These are phyloP conservation scores for Plenodomus tracheiphilus DNA, from an alignment of 2,329 filamentous ascomycete genomes.

Conservation along the genomic window DNA sequence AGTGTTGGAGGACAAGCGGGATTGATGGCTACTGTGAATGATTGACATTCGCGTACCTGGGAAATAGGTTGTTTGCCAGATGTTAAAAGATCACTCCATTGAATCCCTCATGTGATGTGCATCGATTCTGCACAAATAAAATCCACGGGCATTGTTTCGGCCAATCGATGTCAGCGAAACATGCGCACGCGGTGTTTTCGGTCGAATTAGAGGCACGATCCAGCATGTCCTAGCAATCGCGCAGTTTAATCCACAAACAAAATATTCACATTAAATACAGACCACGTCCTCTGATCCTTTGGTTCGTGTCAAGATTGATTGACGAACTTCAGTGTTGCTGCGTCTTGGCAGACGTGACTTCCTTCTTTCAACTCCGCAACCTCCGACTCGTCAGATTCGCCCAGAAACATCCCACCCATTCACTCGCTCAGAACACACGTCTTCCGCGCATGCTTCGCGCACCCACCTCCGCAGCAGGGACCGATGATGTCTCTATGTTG, in stretches of 20 bases:
- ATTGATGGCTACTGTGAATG: neutral
- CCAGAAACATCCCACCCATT: conserved; percentile 12
- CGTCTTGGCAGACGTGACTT: conserved; percentile 9
- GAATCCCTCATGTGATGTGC: too few relatives aligned
- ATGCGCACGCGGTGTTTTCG: neutral
- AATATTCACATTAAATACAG: neutral
- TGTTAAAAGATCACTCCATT: too few relatives aligned
- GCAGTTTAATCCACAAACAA: too few relatives aligned
- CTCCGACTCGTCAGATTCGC: conserved; percentile 17
- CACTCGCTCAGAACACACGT: conserved; percentile 10
- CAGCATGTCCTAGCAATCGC: neutral
- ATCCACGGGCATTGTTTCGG: neutral
- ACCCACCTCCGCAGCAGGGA: conserved; percentile 23
- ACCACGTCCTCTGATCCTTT: neutral
- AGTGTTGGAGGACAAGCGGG: neutral
- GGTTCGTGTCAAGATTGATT: neutral
- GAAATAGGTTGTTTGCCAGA: too few relatives aligned
- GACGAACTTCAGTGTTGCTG: neutral
- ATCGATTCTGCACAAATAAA: too few relatives aligned
- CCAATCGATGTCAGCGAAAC: neutral
- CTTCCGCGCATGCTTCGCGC: conserved; percentile 41
- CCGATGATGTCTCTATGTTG: conserved; percentile 38
- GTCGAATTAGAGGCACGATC: neutral
- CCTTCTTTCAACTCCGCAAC: conserved; percentile 21
- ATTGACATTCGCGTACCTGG: too few relatives aligned